A percentile compares a stretch with the other conserved stretches of the same genome.
These are phyloP conservation scores for Euphorbia schlechtendalii DNA, from an alignment of 441 rosid species.

Conservation along the genomic window DNA sequence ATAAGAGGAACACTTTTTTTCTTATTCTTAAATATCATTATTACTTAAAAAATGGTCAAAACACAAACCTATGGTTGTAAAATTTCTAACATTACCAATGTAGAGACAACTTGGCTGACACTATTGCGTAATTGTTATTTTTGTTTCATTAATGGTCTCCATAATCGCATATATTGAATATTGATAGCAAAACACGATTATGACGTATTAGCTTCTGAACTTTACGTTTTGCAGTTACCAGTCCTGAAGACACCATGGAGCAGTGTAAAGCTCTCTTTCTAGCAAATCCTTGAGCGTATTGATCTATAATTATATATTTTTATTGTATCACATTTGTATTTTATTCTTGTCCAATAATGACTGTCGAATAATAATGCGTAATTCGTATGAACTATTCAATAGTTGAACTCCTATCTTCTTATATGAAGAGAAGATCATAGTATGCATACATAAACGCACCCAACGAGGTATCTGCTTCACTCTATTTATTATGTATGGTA, in stretches of 20 bases:
- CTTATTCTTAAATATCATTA: neutral
- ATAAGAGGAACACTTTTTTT: neutral
- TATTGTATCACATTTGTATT: slow-evolving; percentile 1
- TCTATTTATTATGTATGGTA: no score
- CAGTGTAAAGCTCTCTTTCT: slow-evolving; percentile 69
- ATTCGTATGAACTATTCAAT: slow-evolving; percentile 11
- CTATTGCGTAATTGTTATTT: neutral
- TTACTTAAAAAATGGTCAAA: neutral
- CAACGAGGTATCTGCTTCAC: no score
- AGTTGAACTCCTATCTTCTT: neutral
- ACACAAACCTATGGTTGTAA: neutral
- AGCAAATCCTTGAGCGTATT: slow-evolving; percentile 21
- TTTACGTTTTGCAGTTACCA: slow-evolving; percentile 54
- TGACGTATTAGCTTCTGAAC: neutral
- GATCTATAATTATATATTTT: neutral
- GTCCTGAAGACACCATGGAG: slow-evolving; percentile 76
- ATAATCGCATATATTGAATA: neutral
- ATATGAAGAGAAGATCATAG: neutral
- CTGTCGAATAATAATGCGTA: neutral
- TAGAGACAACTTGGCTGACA: neutral
- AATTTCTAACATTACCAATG: neutral
- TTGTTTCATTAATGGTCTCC: slow-evolving; percentile 2
- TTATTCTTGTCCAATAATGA: slow-evolving; percentile 7
- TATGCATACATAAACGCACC: no score
- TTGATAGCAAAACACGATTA: neutral